Evolutionary conservation across 2,329 filamentous ascomycete genomes (phyloP), one percentile per base, ranked within the genome.

Genomic region (Bipolaris zeicola): DNA sequence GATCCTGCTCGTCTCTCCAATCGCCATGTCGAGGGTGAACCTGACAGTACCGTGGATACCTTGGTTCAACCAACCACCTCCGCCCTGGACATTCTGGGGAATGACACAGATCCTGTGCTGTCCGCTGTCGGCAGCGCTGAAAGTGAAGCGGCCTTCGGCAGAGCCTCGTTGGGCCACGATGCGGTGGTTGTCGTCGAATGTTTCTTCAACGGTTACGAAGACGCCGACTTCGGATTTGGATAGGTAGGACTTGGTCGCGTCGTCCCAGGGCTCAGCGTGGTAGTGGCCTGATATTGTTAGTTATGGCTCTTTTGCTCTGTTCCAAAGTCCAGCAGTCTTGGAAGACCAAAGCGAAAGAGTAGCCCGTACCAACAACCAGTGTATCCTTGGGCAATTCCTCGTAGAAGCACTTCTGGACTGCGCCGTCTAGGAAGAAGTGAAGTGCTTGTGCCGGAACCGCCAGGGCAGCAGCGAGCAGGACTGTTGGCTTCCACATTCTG

Each of bases 341-440:
- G 39, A 20, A 13, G 5, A 38, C 34, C 8, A 38, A 4, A 26
- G 24, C 28, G 13, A 1, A 13, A 33, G 8, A 36, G 7, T 14
- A 6, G 39, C 10, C 47, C 85, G 60, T 82, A 89, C 87, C 95
- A 57, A 97, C 93, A 53, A 99, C 94, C 56, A 99, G 82, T 13
- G 95, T 98, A 78, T 96, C 94, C 83, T 98, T 97, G 65, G 95
- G 93, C 57, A 99, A 85, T 79, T 98, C 94, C 81, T 99, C 95
- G 80, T 90, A 96, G 87, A 99, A 99, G 81, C 95, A 99, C 81
- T 96, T 97, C 66, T 91, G 89, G 64, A 86, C 81, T 47, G 85
- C 85, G 71, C 90, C 91, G 76, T 98, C 92, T 77, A 98, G 88
- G 82, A 90, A 98, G 84, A 99, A 96, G 87, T 96, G 94, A 57